Evolutionary conservation across 306 rosid genomes (phyloP), one percentile per base, ranked within the genome.

Genomic region (Arachis hypogaea): DNA sequence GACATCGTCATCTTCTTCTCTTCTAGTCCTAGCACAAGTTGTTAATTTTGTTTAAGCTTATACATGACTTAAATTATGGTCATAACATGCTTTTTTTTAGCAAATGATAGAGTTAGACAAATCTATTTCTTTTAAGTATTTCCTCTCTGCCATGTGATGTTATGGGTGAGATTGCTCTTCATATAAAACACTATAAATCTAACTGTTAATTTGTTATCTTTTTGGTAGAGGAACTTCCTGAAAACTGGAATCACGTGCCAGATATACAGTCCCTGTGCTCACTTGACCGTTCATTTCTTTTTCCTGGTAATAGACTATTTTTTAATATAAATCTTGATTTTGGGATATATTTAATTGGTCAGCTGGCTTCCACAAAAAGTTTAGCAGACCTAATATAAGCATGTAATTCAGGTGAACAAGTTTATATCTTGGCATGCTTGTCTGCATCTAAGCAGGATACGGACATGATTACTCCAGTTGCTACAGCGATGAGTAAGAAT

Each of bases 381-480:
- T 78, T 56, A 62, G 74, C 75, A 63, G 82, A 69, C 84, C 88
- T 89, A 74, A 85, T 73, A 68, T 73, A 38, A 82, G 60, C 77
- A 74, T 73, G 72, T 85, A 73, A 77, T 86, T 63, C 90, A 94
- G 99, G 99, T 71, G 99, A 94, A 84, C 97, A 89, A 66, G 85
- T 90, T 85, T 91, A 90, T 78, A 82, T 94, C 80, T 80, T 94
- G 86, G 99, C 96, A 71, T 89, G 97, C 91, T 87, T 94, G 85
- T 90, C 97, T 69, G 97, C 96, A 28, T 85, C 82, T 84, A 83
- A 88, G 86, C 91, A 90, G 85, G 95, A 94, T 80, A 76, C 85
- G 56, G 90, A 87, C 84, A 81, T 86, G 68, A 83, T 89, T 22
- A 79, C 97, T 65, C 96, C 97, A 36, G 87, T 84, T 70, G 91